Base-by-base conservation (phyloP, 306 rosid species). In the Prunus kanzakura region DNA sequence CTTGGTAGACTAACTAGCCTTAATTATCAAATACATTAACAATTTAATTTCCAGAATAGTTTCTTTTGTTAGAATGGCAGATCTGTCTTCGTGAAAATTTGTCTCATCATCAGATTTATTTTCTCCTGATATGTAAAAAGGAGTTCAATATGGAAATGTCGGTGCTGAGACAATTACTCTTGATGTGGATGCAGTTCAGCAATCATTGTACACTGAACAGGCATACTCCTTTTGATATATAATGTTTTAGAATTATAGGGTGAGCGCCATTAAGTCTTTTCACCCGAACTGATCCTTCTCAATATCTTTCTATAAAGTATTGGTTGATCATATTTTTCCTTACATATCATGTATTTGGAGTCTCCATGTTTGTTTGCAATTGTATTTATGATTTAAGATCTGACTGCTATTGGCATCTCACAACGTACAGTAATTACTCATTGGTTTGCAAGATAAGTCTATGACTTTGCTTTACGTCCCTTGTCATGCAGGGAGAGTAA, bases 401-500 rank as follows among this genome's bases (percentile, higher is more conserved):
- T 55, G n/a, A 47, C 18, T 72, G 47, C 30, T 63, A 25, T 64
- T 76, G 50, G 65, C 22, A 25, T 60, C 47, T 58, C 49, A 9
- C 19, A 57, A 22, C 43, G 61, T 62, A 19, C 52, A 22, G 56
- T 61, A 58, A 63, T 46, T 47, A 51, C 25, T 68, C 22, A 52
- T 80, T 32, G 23, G 8, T 73, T 64, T 38, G 38, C 64, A 56
- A 72, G 23, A 66, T 61, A 52, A 68, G 30, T 5, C 7, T 55
- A 67, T 45, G 32, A 74, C 63, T 71, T 60, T 41, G 69, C 46
- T 20, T 45, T 35, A 23, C 47, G 3, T 77, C n/a, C 46, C 45
- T 61, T 78, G 56, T 72, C 47, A 71, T 45, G 19, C 64, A 92
- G 95, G 96, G 89, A 89, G 90, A 82, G 96, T 92, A 64, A 92